These are phyloP conservation scores for Pleurotus djamor DNA, from an alignment of 768 basidiomycete genomes.

Conservation along the genomic window DNA sequence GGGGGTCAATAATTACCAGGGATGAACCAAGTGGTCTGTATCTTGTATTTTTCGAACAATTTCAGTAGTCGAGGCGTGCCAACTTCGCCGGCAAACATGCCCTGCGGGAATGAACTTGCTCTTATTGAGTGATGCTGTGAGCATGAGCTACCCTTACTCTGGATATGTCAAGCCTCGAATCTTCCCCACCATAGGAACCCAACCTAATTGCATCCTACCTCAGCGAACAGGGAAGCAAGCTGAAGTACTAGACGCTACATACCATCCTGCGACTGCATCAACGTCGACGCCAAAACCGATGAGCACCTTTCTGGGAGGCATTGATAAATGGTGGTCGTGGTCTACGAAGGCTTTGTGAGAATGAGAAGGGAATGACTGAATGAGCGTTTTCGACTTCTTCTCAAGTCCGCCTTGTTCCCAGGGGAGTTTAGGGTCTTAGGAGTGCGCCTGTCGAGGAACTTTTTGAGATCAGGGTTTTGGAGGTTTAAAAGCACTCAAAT, in stretches of 20 bases:
- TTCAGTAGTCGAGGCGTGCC: constrained; percentile 68
- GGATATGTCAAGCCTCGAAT: constrained; percentile 68
- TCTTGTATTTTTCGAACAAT: constrained; percentile 68
- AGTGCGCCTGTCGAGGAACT: too few species aligned
- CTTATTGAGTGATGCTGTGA: neutral
- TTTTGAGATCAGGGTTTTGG: too few species aligned
- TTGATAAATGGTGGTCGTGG: too few species aligned
- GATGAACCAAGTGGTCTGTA: constrained; percentile 73
- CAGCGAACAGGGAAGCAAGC: too few species aligned
- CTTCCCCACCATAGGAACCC: constrained; percentile 75
- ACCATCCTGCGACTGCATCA: constrained; percentile 79
- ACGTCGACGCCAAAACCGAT: constrained; percentile 71
- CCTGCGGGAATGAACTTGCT: constrained; percentile 28
- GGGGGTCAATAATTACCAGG: constrained; percentile 41
- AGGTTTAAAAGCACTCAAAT: too few species aligned
- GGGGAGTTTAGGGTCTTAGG: too few species aligned
- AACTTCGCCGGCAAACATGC: constrained; percentile 77
- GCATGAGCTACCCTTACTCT: constrained; percentile 29
- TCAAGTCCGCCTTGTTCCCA: too few species aligned
- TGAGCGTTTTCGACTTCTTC: too few species aligned
- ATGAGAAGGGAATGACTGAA: neutral
- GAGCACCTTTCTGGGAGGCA: constrained; percentile 54
- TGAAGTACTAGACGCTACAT: constrained; percentile 8
- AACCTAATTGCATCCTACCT: too few species aligned
- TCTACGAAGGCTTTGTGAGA: too few species aligned